A percentile compares a stretch with the other conserved stretches of the same genome.
phyloP scores from a whole-genome alignment of 2,329 filamentous ascomycete species.

The Cladophialophora yegresii region DNA sequence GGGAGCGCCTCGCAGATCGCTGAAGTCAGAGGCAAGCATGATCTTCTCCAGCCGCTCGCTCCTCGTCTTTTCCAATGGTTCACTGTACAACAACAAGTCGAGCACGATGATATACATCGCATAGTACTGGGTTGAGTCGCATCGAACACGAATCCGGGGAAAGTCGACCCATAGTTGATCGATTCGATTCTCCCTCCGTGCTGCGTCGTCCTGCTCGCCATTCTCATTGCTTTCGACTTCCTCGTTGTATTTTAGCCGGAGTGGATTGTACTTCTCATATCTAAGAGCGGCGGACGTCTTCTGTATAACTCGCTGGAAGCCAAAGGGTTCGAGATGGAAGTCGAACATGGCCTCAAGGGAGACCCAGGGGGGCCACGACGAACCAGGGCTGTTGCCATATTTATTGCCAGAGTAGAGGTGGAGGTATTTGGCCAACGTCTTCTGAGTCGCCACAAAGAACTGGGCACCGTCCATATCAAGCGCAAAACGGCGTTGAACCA shows the following conservation, averaged over 20 bases:
- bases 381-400: slow-evolving; percentile 81
- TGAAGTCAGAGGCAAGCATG: slow-evolving; percentile 97
- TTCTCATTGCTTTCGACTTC: slow-evolving; percentile 64
- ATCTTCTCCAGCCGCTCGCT: slow-evolving; percentile 96
- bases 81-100: slow-evolving; percentile 92
- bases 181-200: slow-evolving; percentile 72
- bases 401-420: slow-evolving; percentile 93
- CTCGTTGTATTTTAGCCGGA: slow-evolving; percentile 95
- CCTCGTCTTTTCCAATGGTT: slow-evolving; percentile 95
- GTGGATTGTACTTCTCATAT: slow-evolving; percentile 97
- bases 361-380: slow-evolving; percentile 96
- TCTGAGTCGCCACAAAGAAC: slow-evolving; percentile 95
- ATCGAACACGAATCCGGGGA: slow-evolving; percentile 87
- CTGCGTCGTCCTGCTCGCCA: slow-evolving; percentile 47
- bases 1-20: slow-evolving; percentile 87
- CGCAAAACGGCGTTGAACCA: slow-evolving; percentile 91
- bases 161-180: slow-evolving; percentile 98
- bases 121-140: slow-evolving; percentile 96
- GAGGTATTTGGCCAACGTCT: slow-evolving; percentile 82
- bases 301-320: slow-evolving; percentile 96
- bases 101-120: slow-evolving; percentile 97
- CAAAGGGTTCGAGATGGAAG: slow-evolving; percentile 88
- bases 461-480: slow-evolving; percentile 97
- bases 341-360: slow-evolving; percentile 99
- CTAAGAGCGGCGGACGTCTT: slow-evolving; percentile 92